A percentile compares a stretch with the other conserved stretches of the same genome.
Conservation (phyloP, 441 rosid species). For the Aquilaria agallochum region DNA sequence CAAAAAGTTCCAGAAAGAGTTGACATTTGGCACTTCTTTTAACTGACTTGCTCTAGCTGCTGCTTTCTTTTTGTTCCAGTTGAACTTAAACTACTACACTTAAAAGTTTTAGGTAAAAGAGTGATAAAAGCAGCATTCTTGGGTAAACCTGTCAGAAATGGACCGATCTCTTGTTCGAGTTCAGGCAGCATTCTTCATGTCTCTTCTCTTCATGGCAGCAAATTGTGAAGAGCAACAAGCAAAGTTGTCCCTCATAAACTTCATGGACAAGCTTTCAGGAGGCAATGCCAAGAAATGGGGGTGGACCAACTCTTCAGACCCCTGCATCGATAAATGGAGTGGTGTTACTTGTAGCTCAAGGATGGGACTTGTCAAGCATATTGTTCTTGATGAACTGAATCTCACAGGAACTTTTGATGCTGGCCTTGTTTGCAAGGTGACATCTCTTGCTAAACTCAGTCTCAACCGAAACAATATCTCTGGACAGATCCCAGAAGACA, state of each 20-base stretch:
- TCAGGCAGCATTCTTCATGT: slow-evolving; percentile 18
- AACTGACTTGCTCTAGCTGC: too few relatives aligned
- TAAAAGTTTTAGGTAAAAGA: too few relatives aligned
- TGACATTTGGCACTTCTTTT: too few relatives aligned
- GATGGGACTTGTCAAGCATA: slow-evolving; percentile 25
- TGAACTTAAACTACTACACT: too few relatives aligned
- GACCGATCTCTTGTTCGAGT: too few relatives aligned
- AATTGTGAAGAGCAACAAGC: slow-evolving; percentile 34
- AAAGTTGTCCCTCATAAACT: slow-evolving; percentile 32
- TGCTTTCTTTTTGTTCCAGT: too few relatives aligned
- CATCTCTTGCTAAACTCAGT: slow-evolving; percentile 48
- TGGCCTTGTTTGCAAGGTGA: slow-evolving; percentile 31
- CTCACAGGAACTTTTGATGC: slow-evolving; percentile 43
- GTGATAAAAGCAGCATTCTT: too few relatives aligned
- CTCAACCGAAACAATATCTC: slow-evolving; percentile 30
- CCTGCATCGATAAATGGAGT: slow-evolving; percentile 43
- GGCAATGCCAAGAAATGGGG: slow-evolving; percentile 36
- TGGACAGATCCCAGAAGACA: slow-evolving; percentile 34
- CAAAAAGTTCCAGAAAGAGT: too few relatives aligned
- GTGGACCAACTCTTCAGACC: slow-evolving; percentile 49
- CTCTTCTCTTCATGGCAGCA: slow-evolving; percentile 22
- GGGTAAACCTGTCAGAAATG: too few relatives aligned
- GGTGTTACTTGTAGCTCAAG: slow-evolving; percentile 33
- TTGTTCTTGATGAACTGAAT: slow-evolving; percentile 39
- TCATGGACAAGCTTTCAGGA: slow-evolving; percentile 43